Evolutionary conservation across 345 rosid species (phyloP).

Genomic region (Theobroma cacao): DNA sequence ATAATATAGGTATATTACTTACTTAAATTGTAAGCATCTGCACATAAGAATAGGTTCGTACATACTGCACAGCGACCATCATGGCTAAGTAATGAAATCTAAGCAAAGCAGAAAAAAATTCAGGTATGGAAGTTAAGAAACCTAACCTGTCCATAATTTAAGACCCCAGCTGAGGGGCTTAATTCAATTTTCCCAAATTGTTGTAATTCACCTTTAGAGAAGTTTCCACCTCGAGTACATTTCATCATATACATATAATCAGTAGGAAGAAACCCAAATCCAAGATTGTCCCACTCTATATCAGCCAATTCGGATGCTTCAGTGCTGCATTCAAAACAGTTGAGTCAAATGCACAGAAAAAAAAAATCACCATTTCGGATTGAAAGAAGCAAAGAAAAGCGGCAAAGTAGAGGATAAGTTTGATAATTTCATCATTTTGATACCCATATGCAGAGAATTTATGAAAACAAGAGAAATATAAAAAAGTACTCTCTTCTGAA

Average conservation of each 20-base stretch:
- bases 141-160: constrained; percentile 93
- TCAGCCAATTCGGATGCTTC: constrained; percentile 50
- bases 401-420: background rate
- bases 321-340: constrained; percentile 28
- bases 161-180: constrained; percentile 82
- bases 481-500: background rate
- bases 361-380: background rate
- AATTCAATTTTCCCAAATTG: constrained; percentile 87
- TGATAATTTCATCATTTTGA: background rate
- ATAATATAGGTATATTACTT: background rate
- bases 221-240: constrained; percentile 52
- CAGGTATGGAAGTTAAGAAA: background rate
- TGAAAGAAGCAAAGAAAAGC: background rate
- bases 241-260: constrained; percentile 89
- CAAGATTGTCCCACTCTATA: constrained; percentile 87
- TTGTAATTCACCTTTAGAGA: constrained; percentile 63
- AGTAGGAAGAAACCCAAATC: constrained; percentile 64
- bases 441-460: background rate
- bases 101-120: background rate
- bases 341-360: background rate
- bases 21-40: background rate
- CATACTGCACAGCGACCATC: background rate
- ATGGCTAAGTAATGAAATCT: background rate
- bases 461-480: background rate
- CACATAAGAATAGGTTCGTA: background rate